Conservation (phyloP, 2,329 filamentous ascomycete genomes). For the Cytospora schulzeri region DNA sequence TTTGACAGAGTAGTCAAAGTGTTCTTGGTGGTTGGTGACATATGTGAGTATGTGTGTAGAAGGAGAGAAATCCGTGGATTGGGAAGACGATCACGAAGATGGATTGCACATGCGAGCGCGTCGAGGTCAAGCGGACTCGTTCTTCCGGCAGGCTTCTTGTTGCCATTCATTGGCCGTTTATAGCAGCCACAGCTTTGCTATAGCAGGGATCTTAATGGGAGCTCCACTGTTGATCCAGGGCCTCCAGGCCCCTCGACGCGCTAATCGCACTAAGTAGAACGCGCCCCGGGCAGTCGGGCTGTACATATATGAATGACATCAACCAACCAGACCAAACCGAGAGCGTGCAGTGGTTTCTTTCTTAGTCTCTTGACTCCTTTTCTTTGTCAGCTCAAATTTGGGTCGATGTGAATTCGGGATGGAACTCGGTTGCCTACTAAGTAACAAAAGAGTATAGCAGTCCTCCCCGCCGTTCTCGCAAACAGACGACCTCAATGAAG, state of each 20-base stretch:
- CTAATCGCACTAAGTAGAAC: background rate
- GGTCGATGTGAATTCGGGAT: background rate
- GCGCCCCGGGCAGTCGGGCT: background rate
- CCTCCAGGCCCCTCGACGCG: constrained; percentile 5
- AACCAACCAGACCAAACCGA: background rate
- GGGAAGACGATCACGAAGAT: background rate
- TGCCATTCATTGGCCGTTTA: background rate
- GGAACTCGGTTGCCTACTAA: background rate
- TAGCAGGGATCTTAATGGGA: constrained; percentile 16
- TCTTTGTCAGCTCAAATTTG: constrained; percentile 12
- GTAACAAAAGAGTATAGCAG: background rate
- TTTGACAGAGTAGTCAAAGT: too few relatives aligned
- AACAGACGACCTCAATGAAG: background rate
- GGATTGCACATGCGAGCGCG: background rate
- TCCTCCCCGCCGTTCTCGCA: too few relatives aligned
- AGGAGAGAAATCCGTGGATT: background rate
- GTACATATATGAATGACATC: constrained; percentile 18
- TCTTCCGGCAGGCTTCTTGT: background rate
- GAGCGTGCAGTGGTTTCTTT: too few relatives aligned
- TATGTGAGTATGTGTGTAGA: background rate
- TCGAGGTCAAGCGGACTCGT: background rate
- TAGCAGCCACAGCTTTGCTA: background rate
- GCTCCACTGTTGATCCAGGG: background rate
- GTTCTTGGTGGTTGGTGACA: background rate
- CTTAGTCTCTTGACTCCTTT: too few relatives aligned